Conservation (phyloP, 73 alveolate species). For the Symbiodinium natans region DNA sequence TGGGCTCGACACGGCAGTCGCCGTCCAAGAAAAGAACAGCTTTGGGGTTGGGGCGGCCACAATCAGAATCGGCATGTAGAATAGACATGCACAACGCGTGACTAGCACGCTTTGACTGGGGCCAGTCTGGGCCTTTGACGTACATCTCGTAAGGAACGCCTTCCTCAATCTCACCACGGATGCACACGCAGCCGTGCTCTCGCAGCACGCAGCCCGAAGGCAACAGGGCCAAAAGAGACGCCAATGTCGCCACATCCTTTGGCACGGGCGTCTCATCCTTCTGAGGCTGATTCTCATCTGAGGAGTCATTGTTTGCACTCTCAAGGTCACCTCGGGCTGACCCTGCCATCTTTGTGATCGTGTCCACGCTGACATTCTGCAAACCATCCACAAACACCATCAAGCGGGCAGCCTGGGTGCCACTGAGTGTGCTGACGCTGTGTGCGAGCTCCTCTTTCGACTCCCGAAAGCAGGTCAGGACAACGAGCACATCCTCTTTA, state of each 20-base stretch:
- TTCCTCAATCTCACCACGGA: neutral
- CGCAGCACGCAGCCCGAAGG: neutral
- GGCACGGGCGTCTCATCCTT: neutral
- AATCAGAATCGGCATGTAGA: neutral
- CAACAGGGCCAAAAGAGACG: neutral
- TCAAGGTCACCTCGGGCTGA: neutral
- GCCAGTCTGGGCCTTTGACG: neutral
- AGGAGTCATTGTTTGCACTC: neutral
- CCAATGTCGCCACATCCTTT: neutral
- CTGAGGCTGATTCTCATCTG: neutral
- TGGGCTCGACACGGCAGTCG: conserved; percentile 12
- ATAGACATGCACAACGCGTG: conserved; percentile 23
- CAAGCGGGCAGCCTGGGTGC: neutral
- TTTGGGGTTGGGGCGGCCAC: neutral
- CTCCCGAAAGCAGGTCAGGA: neutral
- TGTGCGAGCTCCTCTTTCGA: neutral
- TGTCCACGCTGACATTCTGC: neutral
- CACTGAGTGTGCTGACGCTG: neutral
- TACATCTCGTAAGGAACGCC: neutral
- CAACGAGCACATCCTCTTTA: neutral
- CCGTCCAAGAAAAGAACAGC: neutral
- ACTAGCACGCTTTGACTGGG: conserved; percentile 12
- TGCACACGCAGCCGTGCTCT: conserved; percentile 5
- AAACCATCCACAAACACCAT: conserved; percentile 11
- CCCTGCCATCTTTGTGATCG: neutral